Evolutionary conservation across 202 grass and related monocot species (phyloP).

Genomic region (Dendrocalamus latiflorus): DNA sequence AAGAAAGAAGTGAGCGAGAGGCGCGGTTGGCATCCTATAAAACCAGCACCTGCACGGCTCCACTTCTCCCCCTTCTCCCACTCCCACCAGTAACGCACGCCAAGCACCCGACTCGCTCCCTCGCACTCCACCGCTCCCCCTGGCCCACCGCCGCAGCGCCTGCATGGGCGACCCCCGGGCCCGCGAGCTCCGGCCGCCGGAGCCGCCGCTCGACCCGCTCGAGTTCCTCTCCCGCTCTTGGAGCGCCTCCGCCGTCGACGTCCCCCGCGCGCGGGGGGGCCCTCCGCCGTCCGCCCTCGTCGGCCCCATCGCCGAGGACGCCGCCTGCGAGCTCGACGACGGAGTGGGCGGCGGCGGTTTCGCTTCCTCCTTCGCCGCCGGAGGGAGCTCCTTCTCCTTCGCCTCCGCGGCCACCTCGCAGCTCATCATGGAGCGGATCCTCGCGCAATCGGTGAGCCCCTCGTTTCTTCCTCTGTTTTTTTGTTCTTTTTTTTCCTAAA

Average conservation of each 20-base stretch:
- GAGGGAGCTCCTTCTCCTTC: constrained; percentile 90
- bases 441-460: constrained; percentile 81
- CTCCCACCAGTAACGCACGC: neutral
- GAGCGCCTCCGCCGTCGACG: constrained; percentile 67
- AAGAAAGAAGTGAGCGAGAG: neutral
- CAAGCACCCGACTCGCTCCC: neutral
- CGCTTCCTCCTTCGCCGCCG: constrained; percentile 9
- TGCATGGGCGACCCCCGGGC: constrained; percentile 37
- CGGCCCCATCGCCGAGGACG: constrained; percentile 62
- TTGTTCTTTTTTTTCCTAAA: neutral
- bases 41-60: too few species aligned
- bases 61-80: too few species aligned
- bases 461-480: neutral
- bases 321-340: constrained; percentile 63
- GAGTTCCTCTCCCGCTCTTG: constrained; percentile 92
- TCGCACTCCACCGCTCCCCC: neutral
- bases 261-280: constrained; percentile 23
- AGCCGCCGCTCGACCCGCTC: constrained; percentile 65
- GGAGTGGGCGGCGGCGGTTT: neutral
- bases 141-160: neutral
- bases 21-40: too few species aligned
- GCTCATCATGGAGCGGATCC: constrained; percentile 99
- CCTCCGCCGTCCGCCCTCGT: neutral
- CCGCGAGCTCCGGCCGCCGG: constrained; percentile 54
- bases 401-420: constrained; percentile 93